These are phyloP conservation scores for Puccinia triticina DNA, from an alignment of 1,284 basidiomycete species.

Conservation along the genomic window DNA sequence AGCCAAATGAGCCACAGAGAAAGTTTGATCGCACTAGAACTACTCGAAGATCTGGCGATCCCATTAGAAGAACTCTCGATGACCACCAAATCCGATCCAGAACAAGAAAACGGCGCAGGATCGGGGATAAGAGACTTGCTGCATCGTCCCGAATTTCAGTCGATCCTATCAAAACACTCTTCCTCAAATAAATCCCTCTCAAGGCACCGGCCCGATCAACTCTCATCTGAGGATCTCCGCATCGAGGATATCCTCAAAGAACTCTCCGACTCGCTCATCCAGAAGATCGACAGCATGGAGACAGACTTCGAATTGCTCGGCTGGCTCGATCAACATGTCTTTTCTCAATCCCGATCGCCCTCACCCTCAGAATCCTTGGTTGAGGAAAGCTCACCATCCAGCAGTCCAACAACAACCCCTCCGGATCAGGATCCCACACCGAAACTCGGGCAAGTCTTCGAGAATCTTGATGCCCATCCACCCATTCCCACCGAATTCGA, in stretches of 20 bases:
- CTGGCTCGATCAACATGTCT: conserved; percentile 29
- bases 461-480: not conserved
- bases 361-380: not conserved
- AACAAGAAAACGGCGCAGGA: not conserved
- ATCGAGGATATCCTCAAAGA: conserved; percentile 46
- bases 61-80: conserved; percentile 15
- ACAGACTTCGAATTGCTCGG: conserved; percentile 26
- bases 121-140: conserved; percentile 20
- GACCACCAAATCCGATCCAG: not conserved
- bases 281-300: conserved; percentile 22
- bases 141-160: conserved; percentile 21
- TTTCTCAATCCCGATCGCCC: not conserved
- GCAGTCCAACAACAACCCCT: not conserved
- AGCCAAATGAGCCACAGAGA: conserved; percentile 37
- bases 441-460: not conserved
- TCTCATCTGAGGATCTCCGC: conserved; percentile 24
- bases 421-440: too few species aligned
- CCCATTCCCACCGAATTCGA: not conserved
- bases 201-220: conserved; percentile 20
- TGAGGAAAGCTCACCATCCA: not conserved
- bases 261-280: conserved; percentile 24
- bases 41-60: conserved; percentile 43
- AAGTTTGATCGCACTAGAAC: conserved; percentile 29
- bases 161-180: conserved; percentile 19
- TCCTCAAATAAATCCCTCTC: conserved; percentile 4